Percentiles rank a stretch among this genome's conserved stretches.
Evolutionary conservation across 768 basidiomycete genomes (phyloP).

Genomic region (Piloderma croceum): DNA sequence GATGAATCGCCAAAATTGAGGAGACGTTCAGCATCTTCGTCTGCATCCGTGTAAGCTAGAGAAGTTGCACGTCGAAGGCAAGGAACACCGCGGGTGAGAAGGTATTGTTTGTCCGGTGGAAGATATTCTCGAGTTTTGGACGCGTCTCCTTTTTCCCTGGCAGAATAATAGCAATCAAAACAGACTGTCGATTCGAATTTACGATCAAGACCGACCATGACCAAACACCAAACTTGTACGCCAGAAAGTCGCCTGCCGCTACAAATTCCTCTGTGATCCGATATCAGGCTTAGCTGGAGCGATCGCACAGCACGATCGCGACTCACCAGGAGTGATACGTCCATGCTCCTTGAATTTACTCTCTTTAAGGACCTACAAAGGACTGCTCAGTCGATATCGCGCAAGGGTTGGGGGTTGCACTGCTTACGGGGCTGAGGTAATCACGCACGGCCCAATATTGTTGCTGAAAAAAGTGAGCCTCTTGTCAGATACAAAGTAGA

Average conservation of each 20-base stretch:
- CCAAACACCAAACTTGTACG: slow-evolving; percentile 99
- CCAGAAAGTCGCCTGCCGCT: slow-evolving; percentile 93
- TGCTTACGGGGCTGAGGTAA: slow-evolving; percentile 82
- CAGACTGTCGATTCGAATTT: too few species aligned
- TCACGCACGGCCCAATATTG: slow-evolving; percentile 93
- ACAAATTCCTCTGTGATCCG: slow-evolving; percentile 83
- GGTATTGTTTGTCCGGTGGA: slow-evolving; percentile 94
- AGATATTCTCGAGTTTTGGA: slow-evolving; percentile 86
- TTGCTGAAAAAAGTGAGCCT: slow-evolving; percentile 47
- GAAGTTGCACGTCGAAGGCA: slow-evolving; percentile 91
- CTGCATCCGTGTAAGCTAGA: slow-evolving; percentile 89
- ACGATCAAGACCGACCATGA: slow-evolving; percentile 90
- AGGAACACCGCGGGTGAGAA: slow-evolving; percentile 93
- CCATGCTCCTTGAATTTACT: slow-evolving; percentile 99
- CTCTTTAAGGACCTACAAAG: slow-evolving; percentile 81
- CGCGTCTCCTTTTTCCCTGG: slow-evolving; percentile 89
- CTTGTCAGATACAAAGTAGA: slow-evolving; percentile 4
- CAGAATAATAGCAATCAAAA: slow-evolving; percentile 6
- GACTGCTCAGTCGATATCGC: slow-evolving; percentile 25
- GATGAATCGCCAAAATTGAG: slow-evolving; percentile 63
- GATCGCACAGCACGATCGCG: slow-evolving; percentile 1
- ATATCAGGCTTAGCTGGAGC: slow-evolving; percentile 13
- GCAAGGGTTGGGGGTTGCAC: slow-evolving; percentile 10
- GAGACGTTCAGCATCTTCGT: slow-evolving; percentile 93
- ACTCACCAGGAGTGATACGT: slow-evolving; percentile 84